phyloP scores from a whole-genome alignment of 1,284 basidiomycete species.

The Pyrrhoderma lamaoense region DNA sequence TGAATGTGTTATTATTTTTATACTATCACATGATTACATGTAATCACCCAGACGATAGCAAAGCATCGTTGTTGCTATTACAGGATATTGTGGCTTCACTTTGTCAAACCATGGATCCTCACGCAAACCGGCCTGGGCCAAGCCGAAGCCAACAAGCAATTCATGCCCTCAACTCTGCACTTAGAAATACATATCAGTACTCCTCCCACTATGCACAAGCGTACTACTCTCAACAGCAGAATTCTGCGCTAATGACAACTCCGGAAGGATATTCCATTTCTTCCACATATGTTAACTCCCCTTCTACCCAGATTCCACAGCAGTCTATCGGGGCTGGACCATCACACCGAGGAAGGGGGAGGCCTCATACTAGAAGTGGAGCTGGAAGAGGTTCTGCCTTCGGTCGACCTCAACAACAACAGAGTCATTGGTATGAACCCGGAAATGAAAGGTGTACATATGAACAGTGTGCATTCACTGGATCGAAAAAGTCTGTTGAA shows the following conservation, averaged over 20 bases:
- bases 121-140: neutral
- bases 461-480: slow-evolving; percentile 64
- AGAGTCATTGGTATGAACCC: slow-evolving; percentile 46
- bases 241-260: slow-evolving; percentile 3
- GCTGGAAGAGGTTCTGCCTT: neutral
- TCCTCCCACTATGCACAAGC: slow-evolving; percentile 20
- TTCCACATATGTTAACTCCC: slow-evolving; percentile 11
- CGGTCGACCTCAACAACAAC: neutral
- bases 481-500: slow-evolving; percentile 69
- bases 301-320: slow-evolving; percentile 7
- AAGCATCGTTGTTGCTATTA: too few species aligned
- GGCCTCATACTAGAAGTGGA: neutral
- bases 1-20: too few species aligned
- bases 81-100: too few species aligned
- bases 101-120: slow-evolving; percentile 7
- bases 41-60: too few species aligned
- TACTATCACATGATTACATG: too few species aligned
- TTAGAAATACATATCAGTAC: slow-evolving; percentile 14
- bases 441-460: slow-evolving; percentile 60
- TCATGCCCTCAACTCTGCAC: slow-evolving; percentile 7
- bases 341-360: too few species aligned
- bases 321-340: neutral
- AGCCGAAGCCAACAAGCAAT: slow-evolving; percentile 12
- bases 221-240: slow-evolving; percentile 14
- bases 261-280: slow-evolving; percentile 18